Base-by-base conservation (phyloP, 257 asterid species). In the Solanum acaule region DNA sequence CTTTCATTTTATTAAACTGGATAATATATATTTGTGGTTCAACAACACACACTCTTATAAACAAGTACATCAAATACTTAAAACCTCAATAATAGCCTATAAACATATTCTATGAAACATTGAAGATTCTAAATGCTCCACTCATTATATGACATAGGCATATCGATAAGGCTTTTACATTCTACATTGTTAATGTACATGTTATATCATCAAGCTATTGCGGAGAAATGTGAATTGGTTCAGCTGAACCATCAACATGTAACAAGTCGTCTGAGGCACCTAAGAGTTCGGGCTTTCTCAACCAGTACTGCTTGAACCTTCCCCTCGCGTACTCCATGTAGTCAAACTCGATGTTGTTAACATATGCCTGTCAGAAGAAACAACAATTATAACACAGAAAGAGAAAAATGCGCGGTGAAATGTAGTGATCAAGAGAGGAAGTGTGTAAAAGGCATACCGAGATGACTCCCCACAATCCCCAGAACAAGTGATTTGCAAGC, bases 391-490 rank as follows among this genome's bases (percentile, higher is more conserved):
- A 18, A 90, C 3, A 63, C 11, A 10, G 14, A 59, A 34, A 23
- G 9, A 15, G 16, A 0, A 81, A 10, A 81, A 29, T 86, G 71
- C 2, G 1, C 3, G 10, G 86, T 16, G 70, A 46, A 46, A 81
- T 31, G 29, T 81, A 20, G 68, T 25, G 23, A 78, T 42, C 0
- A 76, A 34, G 82, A 73, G 4, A 4, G 25, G 35, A 73, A 73
- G 13, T 37, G 18, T 13, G 29, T 6, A 8, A 25, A 77, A 83
- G 33, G 82, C 91, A 42, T 92, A 97, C 99, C 93, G 99, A 96
- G 92, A 97, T 97, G n/a, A 94, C 87, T 14, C 98, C 99, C 99
- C 98, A 97, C 18, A 97, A 91, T 88, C 98, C 99, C 99, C 99
- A 97, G 90, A 95, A 95, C 88, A 97, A 93, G 91, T 97, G 99